These are phyloP conservation scores for Pharnaceum exiguum DNA, from an alignment of 148 eudicot species.

Conservation along the genomic window DNA sequence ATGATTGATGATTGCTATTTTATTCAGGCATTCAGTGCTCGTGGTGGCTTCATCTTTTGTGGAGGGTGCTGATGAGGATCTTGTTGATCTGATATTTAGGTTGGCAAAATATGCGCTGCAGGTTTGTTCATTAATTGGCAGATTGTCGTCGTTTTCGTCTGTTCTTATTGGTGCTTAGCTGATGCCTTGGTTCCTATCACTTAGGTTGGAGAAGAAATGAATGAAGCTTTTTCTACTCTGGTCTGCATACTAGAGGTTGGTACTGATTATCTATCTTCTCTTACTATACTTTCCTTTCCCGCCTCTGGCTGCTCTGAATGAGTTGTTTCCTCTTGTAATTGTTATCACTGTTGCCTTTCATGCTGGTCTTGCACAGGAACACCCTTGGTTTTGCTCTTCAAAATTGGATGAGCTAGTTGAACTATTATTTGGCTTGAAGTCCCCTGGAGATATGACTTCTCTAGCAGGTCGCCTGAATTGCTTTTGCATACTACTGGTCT, in stretches of 20 bases:
- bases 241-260: constrained; percentile 71
- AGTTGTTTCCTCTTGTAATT: neutral
- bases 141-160: neutral
- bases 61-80: constrained; percentile 68
- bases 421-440: constrained; percentile 52
- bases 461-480: constrained; percentile 57
- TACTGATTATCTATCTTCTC: neutral
- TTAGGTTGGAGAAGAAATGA: constrained; percentile 42
- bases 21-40: constrained; percentile 50
- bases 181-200: constrained; percentile 13
- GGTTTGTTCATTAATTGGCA: constrained; percentile 33
- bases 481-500: constrained; percentile 56
- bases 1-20: constrained; percentile 5
- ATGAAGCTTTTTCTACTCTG: constrained; percentile 65
- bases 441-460: constrained; percentile 46
- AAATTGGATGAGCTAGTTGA: constrained; percentile 60
- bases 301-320: neutral
- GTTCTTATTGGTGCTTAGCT: neutral
- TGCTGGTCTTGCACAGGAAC: constrained; percentile 37
- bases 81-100: constrained; percentile 46
- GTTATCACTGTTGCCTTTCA: neutral
- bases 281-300: neutral
- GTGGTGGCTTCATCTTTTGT: constrained; percentile 67
- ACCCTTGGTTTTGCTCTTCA: constrained; percentile 65
- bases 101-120: constrained; percentile 53